Evolutionary conservation across 148 eudicot genomes (phyloP), one percentile per base, ranked within the genome.

Genomic region (Silene latifolia): DNA sequence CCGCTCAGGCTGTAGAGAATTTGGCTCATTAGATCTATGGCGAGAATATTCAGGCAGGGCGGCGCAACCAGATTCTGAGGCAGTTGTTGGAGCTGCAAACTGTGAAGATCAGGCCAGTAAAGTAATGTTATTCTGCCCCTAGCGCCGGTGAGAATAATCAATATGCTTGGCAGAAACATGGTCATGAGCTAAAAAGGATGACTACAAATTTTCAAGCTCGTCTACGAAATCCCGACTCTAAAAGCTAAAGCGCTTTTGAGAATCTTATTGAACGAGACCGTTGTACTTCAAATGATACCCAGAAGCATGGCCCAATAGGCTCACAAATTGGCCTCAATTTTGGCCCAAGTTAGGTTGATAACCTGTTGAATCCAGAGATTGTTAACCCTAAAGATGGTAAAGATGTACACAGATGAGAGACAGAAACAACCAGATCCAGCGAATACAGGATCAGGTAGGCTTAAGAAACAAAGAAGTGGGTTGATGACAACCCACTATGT

Each of bases 391-490:
- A 1, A 5, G 54, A 48, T 48, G 54, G 54, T 10, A 48, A 48
- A 48, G 14, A 60, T 29, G 62, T 39, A 60, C 44, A 32, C 68
- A 67, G 56, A 23, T 20, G 58, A 32, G 74, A 47, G 68, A n/a
- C n/a, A 9, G 15, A 24, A 35, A 62, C 51, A 42, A 71, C 46
- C 39, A 42, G 74, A 23, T 72, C 71, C 44, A 14, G 75, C 24
- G 11, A 20, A 51, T 56, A 72, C 25, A 53, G 67, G 70, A 57
- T 27, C 66, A 8, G 61, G 48, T 72, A 60, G 60, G 24, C 24
- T 13, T 58, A 80, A 80, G 83, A 80, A 76, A 76, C 83, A 58
- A 72, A 72, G 73, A 68, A 73, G 67, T 67, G 75, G 72, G 29
- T 46, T 74, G 23, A 60, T 78, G 29, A 27, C 29, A 1, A 27